Percentiles rank a stretch among this genome's conserved stretches.
These are phyloP conservation scores for Quercus phellos DNA, from an alignment of 331 rosid species.

Conservation along the genomic window DNA sequence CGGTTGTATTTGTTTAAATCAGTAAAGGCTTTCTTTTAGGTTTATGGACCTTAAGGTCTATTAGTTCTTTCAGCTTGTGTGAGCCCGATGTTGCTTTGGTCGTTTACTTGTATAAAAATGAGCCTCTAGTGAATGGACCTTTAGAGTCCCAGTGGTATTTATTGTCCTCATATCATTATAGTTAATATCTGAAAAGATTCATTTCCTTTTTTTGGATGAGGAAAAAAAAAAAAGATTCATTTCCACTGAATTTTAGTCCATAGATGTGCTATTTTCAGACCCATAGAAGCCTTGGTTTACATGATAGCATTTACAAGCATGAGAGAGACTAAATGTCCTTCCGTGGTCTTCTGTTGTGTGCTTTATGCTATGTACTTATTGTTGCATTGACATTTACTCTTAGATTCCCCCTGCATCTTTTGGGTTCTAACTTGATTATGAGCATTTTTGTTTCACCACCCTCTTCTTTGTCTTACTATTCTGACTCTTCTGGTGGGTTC, in stretches of 20 bases:
- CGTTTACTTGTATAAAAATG: neutral
- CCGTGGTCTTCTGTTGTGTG: neutral
- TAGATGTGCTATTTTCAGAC: neutral
- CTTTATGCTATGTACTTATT: neutral
- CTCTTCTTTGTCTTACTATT: no score
- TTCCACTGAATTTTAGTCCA: neutral
- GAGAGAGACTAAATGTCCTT: neutral
- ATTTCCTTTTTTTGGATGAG: neutral
- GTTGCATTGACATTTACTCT: neutral
- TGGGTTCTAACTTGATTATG: neutral
- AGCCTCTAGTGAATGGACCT: neutral
- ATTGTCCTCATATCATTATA: neutral
- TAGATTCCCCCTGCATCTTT: neutral
- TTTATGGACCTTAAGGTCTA: neutral
- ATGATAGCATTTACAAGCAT: neutral
- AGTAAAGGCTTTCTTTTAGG: no score
- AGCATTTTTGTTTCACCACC: slow-evolving; percentile 4
- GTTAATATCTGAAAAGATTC: neutral
- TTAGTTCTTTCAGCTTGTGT: neutral
- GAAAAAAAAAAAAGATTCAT: neutral
- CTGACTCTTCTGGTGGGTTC: slow-evolving; percentile 33
- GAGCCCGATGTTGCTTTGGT: neutral
- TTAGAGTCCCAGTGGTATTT: neutral
- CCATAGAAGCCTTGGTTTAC: neutral
- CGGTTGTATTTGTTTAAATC: no score